These are phyloP conservation scores for Typha latifolia DNA, from an alignment of 176 grass and related monocot species.

Conservation along the genomic window DNA sequence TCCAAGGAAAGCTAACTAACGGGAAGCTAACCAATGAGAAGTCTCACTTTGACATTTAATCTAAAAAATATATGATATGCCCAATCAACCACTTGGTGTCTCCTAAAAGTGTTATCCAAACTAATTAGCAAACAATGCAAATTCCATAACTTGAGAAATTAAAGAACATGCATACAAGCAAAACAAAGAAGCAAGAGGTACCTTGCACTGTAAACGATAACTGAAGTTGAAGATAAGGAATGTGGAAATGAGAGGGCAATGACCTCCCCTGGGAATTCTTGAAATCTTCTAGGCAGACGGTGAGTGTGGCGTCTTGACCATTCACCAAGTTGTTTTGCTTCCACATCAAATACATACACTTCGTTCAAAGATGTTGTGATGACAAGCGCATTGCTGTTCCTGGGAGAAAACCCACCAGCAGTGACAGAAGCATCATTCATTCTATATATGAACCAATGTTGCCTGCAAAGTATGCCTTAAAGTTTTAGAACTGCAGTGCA, in stretches of 20 bases:
- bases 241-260: constrained; percentile 77
- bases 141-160: neutral
- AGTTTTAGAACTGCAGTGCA: neutral
- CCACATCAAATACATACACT: constrained; percentile 91
- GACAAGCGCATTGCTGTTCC: constrained; percentile 62
- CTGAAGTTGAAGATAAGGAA: constrained; percentile 42
- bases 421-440: constrained; percentile 86
- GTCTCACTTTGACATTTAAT: too few species aligned
- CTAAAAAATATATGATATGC: too few species aligned
- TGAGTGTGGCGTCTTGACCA: constrained; percentile 72
- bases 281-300: constrained; percentile 73
- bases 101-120: neutral
- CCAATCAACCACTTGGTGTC: too few species aligned
- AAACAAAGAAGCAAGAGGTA: constrained; percentile 16
- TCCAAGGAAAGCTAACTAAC: too few species aligned
- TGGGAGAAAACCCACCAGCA: constrained; percentile 82
- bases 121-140: neutral
- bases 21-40: too few species aligned
- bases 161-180: neutral
- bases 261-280: constrained; percentile 93
- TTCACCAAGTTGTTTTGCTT: constrained; percentile 83
- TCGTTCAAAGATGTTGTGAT: constrained; percentile 87
- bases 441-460: constrained; percentile 87
- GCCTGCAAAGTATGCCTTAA: constrained; percentile 35
- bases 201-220: constrained; percentile 83